A percentile compares a stretch with the other conserved stretches of the same genome.
These are phyloP conservation scores for Hamamelis virginiana DNA, from an alignment of 164 flowering plant species.

Conservation along the genomic window DNA sequence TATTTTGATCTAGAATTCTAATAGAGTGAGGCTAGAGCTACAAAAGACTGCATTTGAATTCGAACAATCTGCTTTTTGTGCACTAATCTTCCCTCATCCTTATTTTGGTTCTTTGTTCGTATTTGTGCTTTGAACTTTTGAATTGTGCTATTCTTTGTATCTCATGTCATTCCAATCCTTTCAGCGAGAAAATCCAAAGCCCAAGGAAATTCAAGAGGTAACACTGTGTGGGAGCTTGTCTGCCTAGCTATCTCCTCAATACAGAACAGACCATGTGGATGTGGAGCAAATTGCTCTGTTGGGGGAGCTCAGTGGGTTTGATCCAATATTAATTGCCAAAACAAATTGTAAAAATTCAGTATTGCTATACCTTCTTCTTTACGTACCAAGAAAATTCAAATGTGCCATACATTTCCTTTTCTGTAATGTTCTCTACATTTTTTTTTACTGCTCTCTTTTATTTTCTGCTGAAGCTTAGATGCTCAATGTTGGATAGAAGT, in stretches of 20 bases:
- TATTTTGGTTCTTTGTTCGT: background rate
- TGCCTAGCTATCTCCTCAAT: background rate
- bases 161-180: constrained; percentile 7
- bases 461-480: background rate
- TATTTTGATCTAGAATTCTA: too few species aligned
- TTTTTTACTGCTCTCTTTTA: background rate
- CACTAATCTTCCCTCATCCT: background rate
- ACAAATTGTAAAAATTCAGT: too few species aligned
- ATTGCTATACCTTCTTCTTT: too few species aligned
- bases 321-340: too few species aligned
- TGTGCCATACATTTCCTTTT: too few species aligned
- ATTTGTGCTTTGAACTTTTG: background rate
- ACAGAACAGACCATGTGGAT: too few species aligned
- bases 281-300: background rate
- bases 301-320: background rate
- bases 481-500: background rate
- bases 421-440: background rate
- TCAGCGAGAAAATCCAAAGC: constrained; percentile 30
- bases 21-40: too few species aligned
- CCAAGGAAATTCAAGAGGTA: constrained; percentile 23
- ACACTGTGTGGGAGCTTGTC: background rate
- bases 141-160: background rate
- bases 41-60: too few species aligned
- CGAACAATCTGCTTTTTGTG: too few species aligned
- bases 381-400: too few species aligned